A percentile compares a stretch with the other conserved stretches of the same genome.
phyloP scores from a whole-genome alignment of 768 basidiomycete genomes.

The Mycena amicta region DNA sequence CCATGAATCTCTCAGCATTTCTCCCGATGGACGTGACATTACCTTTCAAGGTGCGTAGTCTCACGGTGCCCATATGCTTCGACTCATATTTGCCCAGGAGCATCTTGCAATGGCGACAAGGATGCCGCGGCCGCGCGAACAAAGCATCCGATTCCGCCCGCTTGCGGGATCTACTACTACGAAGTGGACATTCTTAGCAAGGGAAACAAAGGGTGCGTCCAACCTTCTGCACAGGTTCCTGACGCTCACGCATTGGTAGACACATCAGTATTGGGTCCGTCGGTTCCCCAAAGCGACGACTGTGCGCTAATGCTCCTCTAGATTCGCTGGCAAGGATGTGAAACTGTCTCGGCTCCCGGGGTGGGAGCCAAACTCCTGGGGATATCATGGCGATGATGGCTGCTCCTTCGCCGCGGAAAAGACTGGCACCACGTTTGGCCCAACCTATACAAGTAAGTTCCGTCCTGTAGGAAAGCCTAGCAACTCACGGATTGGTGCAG shows the following conservation, averaged over 20 bases:
- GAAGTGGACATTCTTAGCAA: constrained; percentile 86
- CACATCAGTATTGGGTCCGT: constrained; percentile 82
- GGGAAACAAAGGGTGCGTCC: constrained; percentile 73
- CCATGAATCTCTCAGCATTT: constrained; percentile 59
- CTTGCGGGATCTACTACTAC: constrained; percentile 93
- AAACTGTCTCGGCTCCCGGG: constrained; percentile 79
- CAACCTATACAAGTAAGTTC: constrained; percentile 76
- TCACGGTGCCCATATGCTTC: background rate
- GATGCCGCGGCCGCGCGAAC: constrained; percentile 88
- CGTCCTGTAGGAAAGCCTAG: no score
- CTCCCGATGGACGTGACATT: constrained; percentile 73
- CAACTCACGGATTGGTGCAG: constrained; percentile 43
- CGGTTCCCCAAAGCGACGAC: background rate
- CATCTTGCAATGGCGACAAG: constrained; percentile 62
- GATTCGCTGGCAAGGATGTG: constrained; percentile 68
- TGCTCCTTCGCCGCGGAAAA: constrained; percentile 73
- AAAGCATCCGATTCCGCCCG: constrained; percentile 73
- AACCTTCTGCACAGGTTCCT: constrained; percentile 3
- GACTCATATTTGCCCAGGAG: constrained; percentile 38
- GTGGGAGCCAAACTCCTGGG: constrained; percentile 86
- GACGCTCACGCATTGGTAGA: constrained; percentile 38
- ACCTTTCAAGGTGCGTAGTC: constrained; percentile 60
- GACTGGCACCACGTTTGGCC: constrained; percentile 73
- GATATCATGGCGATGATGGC: constrained; percentile 92
- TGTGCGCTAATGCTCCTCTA: constrained; percentile 30